These are phyloP conservation scores for Posidonia oceanica DNA, from an alignment of 116 monocot genomes.

Conservation along the genomic window DNA sequence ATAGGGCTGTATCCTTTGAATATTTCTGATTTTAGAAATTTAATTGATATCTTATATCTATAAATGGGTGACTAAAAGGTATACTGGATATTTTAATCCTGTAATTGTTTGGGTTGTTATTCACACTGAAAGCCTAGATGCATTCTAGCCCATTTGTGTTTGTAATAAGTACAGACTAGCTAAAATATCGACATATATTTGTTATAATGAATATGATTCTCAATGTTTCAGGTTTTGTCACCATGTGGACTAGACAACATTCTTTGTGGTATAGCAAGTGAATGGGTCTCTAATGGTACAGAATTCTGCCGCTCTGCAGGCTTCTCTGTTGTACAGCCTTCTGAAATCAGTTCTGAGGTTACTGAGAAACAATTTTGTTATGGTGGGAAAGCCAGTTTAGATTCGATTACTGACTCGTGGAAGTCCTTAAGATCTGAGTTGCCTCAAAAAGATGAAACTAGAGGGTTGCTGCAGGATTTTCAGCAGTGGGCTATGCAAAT, in stretches of 20 bases:
- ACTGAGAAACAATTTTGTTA: slow-evolving; percentile 52
- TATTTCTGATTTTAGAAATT: too few species aligned
- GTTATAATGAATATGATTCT: not conserved
- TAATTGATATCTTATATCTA: too few species aligned
- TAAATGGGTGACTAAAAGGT: too few species aligned
- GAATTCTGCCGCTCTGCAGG: slow-evolving; percentile 77
- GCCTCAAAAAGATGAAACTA: slow-evolving; percentile 2
- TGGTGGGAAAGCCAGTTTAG: slow-evolving; percentile 75
- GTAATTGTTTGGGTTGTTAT: too few species aligned
- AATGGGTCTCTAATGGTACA: slow-evolving; percentile 93
- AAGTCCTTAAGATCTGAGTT: slow-evolving; percentile 21
- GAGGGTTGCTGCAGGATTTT: slow-evolving; percentile 29
- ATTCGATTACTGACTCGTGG: slow-evolving; percentile 66
- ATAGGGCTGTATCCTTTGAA: too few species aligned
- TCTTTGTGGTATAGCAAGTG: slow-evolving; percentile 70
- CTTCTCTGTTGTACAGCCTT: slow-evolving; percentile 56
- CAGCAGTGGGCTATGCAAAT: slow-evolving; percentile 38
- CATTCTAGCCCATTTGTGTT: not conserved
- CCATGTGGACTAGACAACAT: slow-evolving; percentile 81
- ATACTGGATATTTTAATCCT: too few species aligned
- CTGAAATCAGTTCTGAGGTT: slow-evolving; percentile 10
- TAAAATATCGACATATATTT: not conserved
- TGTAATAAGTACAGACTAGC: not conserved
- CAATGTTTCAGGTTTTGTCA: slow-evolving; percentile 48
- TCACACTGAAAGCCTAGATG: not conserved